Evolutionary conservation across 2,329 filamentous ascomycete genomes (phyloP), one percentile per base, ranked within the genome.

Genomic region (Pezicula radicicola): DNA sequence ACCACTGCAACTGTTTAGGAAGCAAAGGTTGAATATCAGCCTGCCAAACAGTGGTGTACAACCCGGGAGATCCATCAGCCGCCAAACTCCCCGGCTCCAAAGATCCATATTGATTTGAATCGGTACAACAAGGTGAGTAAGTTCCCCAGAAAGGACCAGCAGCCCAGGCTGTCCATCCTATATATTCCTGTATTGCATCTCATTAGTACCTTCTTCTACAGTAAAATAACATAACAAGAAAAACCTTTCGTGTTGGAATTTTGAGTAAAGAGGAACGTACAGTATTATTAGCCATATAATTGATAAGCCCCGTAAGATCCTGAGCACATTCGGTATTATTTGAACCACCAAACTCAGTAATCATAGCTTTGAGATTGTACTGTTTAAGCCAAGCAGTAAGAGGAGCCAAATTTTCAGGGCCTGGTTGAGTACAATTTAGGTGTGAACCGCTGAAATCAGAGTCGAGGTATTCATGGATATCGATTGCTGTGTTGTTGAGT

Each of bases 391-490:
- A 78, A n/a, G 62, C 58, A 0, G 75, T 78, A 8, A 77, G 60
- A 7, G 62, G 66, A 3, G 66, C 66, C 36, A 78, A 66, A 53
- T 75, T 70, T 1, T 63, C 61, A 3, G 68, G 68, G 1, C 72
- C 68, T 6, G 67, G 67, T 43, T 68, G 66, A n/a, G 68, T 67
- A 57, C 72, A 75, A n/a, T 68, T 66, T 7, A 66, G 54, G 55
- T 77, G 74, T 0, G 61, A 55, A 27, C 76, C 76, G 41, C 71
- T 75, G 50, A 70, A 78, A 57, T 78, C 75, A 27, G 66, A 63
- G 57, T 79, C 75, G n/a, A 78, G 69, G 60, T 78, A 78, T 60
- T 77, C 72, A 62, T 79, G 75, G 59, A 78, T 75, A 55, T 78
- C 75, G 45, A 78, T 70, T 4, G 74, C 75, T 47, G 72, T 74